Conservation (phyloP, 495 filamentous ascomycete genomes). For the Cercophora sp. region DNA sequence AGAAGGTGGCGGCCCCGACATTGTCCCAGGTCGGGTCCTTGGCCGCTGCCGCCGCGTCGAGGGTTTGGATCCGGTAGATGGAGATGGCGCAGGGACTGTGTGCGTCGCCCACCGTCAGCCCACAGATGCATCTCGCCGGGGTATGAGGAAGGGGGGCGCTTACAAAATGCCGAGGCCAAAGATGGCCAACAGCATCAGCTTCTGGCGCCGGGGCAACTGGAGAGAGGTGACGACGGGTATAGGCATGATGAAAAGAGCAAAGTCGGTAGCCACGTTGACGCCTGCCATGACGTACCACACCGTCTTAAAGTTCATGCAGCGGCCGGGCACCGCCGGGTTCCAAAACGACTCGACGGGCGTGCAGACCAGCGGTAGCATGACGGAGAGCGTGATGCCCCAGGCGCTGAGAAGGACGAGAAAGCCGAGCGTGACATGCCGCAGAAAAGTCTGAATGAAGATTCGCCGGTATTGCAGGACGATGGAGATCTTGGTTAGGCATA, state of each 20-base stretch:
- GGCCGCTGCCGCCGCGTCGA: constrained; percentile 38
- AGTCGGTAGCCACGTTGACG: constrained; percentile 29
- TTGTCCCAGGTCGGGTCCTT: constrained; percentile 39
- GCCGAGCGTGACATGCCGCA: constrained; percentile 23
- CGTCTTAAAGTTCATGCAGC: constrained; percentile 28
- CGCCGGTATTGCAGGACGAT: constrained; percentile 37
- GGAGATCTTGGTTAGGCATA: constrained; percentile 29
- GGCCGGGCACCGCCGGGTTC: constrained; percentile 23
- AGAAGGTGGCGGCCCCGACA: constrained; percentile 52
- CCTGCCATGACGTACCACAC: constrained; percentile 41
- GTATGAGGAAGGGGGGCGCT: constrained; percentile 13
- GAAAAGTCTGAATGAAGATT: constrained; percentile 28
- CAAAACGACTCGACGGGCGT: constrained; percentile 35
- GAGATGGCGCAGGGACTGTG: constrained; percentile 28
- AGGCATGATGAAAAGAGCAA: constrained; percentile 24
- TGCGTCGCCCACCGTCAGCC: constrained; percentile 23
- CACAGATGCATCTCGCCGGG: too few relatives aligned
- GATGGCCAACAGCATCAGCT: constrained; percentile 39
- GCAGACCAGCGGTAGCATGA: constrained; percentile 26
- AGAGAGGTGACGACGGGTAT: constrained; percentile 32
- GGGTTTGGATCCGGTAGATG: constrained; percentile 35
- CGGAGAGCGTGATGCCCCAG: constrained; percentile 31
- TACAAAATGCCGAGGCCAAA: constrained; percentile 49
- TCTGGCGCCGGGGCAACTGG: constrained; percentile 39
- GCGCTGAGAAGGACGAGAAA: constrained; percentile 29